A percentile compares a stretch with the other conserved stretches of the same genome.
These are phyloP conservation scores for Silene coronaria DNA, from an alignment of 179 eudicot genomes.

Conservation along the genomic window DNA sequence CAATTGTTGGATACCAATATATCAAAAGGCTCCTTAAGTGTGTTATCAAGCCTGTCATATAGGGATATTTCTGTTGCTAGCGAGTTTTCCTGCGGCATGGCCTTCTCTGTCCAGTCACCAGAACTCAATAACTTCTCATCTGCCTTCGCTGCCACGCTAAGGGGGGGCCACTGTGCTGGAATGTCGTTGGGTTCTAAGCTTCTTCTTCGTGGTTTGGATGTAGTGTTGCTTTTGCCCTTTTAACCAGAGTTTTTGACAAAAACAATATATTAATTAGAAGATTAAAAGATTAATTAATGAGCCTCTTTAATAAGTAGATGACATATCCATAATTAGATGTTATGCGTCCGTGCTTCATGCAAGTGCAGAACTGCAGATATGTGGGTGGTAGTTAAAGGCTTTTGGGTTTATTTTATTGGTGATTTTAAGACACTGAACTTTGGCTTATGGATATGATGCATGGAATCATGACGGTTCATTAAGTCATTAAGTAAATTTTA, in stretches of 20 bases:
- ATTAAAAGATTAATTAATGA: background rate
- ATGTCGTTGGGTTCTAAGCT: constrained; percentile 83
- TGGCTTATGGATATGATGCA: too few species aligned
- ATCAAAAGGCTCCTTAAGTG: constrained; percentile 16
- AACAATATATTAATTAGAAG: background rate
- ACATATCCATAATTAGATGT: too few species aligned
- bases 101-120: constrained; percentile 73
- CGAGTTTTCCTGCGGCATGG: constrained; percentile 47
- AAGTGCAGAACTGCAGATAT: background rate
- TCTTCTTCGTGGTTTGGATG: constrained; percentile 47
- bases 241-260: constrained; percentile 12
- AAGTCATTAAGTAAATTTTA: too few species aligned
- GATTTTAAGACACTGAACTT: too few species aligned
- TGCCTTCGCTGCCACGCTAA: constrained; percentile 32
- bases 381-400: background rate
- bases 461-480: too few species aligned
- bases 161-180: constrained; percentile 55
- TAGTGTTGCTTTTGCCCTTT: constrained; percentile 33
- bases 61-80: constrained; percentile 18
- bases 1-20: constrained; percentile 10
- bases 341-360: too few species aligned
- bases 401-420: too few species aligned
- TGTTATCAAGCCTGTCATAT: constrained; percentile 6
- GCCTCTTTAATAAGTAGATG: background rate
- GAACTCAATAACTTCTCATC: constrained; percentile 47